Base-by-base conservation (phyloP, 2,329 filamentous ascomycete genomes). In the Pyrenochaeta sp. region DNA sequence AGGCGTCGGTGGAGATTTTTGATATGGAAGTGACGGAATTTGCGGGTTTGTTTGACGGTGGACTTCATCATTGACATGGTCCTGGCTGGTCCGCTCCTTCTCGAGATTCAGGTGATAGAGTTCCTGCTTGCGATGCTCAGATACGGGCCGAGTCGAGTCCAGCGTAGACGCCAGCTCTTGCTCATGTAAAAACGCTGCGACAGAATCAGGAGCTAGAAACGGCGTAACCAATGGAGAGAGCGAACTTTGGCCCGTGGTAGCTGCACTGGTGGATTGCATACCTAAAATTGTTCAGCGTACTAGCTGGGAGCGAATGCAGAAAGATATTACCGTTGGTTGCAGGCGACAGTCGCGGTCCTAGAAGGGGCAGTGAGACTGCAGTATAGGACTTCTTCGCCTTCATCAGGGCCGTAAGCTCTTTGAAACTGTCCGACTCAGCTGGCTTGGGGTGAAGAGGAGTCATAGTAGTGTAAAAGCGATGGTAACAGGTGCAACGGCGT, bases 361-460 rank as follows among this genome's bases (percentile, higher is more conserved):
- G 13, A 5, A 43, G 40, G 27, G 52, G 30, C 6, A 37, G 25
- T 2, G 52, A 25, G 10, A 27, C 42, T 3, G 48, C 43, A 3
- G 49, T 48, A 25, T 66, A 68, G 0, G 63, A 43, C 49, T 62
- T 64, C 59, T 69, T 68, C 5, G 55, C 62, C 46, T 52, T 62
- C 67, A 69, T 66, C 6, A 69, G 46, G 19, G 12, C 28, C 6
- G 62, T 30, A 9, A 71, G 65, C 15, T 51, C 64, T 6, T 56
- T 61, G 51, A 71, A 69, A 43, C 61, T 68, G 42, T 71, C 67
- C 15, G 22, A 54, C 5, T 53, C 49, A 13, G 22, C 4, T 4
- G 34, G 15, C 19, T 48, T 50, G 37, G 28, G 12, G n/a, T 37
- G 25, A 4, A 32, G 54, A 24, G 52, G 2, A 5, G 30, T 13